Base-by-base conservation (phyloP, 2,329 filamentous ascomycete species). In the Periglandula ipomoeae region DNA sequence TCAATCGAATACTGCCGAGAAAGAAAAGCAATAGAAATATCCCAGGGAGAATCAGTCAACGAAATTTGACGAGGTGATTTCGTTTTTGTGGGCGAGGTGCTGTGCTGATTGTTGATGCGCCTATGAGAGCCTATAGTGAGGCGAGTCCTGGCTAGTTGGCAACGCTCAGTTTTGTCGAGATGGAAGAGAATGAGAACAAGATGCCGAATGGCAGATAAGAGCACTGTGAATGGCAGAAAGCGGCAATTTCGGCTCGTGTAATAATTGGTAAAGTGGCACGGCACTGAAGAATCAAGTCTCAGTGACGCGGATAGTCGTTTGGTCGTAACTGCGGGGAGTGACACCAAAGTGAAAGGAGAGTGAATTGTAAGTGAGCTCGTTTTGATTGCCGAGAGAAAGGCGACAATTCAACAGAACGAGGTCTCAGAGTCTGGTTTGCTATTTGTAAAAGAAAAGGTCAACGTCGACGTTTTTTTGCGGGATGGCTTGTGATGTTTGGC, bases 371-470 rank as follows among this genome's bases (percentile, higher is more conserved):
- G 26, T 26, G 34, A 24, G 20, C 19, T 43, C 40, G 40, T 30
- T 26, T 26, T 27, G 9, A 11, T 39, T 40, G 34, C 24, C 41
- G 49, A 48, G 37, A 41, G 40, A 44, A 17, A 41, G 41, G 22
- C 22, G 48, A 43, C 37, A n/a, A 35, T 26, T 4, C 30, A 15
- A 32, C 35, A 40, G 13, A 22, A 17, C 17, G 32, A 23, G 34
- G 13, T 22, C 27, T 19, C 24, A 37, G n/a, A 10, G 19, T 34
- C 37, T 46, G 42, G 38, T 24, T 39, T 47, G 26, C 43, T 50
- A 46, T 35, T 43, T 51, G 47, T 7, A 53, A 50, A 58, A 55
- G 48, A 52, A 63, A 61, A 56, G 59, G 47, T 61, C 60, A 60
- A 63, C 56, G 58, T 63, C 57, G 55, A 55, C 51, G 9, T 44